phyloP scores from a whole-genome alignment of 2,329 filamentous ascomycete species.

The Pestalotiopsis sp. region DNA sequence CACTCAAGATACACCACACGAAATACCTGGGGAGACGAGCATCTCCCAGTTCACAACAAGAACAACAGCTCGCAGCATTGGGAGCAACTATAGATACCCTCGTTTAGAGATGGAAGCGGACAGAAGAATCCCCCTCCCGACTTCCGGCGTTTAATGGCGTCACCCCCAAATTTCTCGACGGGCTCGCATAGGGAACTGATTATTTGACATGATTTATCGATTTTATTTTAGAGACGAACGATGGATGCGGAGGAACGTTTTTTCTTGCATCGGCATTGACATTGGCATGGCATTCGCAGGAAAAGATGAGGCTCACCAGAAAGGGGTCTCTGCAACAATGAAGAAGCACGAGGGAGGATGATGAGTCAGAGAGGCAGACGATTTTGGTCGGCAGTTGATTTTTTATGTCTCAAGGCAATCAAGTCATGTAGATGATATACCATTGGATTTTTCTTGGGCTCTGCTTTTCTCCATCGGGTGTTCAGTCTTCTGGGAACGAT shows the following conservation, averaged over 20 bases:
- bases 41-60: background rate
- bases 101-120: slow-evolving; percentile 10
- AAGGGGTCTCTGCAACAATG: background rate
- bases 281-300: background rate
- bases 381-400: background rate
- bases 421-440: background rate
- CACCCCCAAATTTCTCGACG: slow-evolving; percentile 8
- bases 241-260: background rate
- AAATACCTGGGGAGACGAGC: background rate
- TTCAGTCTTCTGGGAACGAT: background rate
- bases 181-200: background rate
- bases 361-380: background rate
- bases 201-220: slow-evolving; percentile 2
- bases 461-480: background rate
- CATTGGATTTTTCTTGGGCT: background rate
- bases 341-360: background rate
- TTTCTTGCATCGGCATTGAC: slow-evolving; percentile 6
- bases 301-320: background rate
- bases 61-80: background rate
- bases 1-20: too few species aligned
- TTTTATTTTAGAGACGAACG: background rate
- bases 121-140: background rate
- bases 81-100: slow-evolving; percentile 12
- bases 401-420: background rate
- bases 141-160: slow-evolving; percentile 13